Evolutionary conservation across 1,139 yeast genomes (phyloP).

Genomic region (Pichia terricola): DNA sequence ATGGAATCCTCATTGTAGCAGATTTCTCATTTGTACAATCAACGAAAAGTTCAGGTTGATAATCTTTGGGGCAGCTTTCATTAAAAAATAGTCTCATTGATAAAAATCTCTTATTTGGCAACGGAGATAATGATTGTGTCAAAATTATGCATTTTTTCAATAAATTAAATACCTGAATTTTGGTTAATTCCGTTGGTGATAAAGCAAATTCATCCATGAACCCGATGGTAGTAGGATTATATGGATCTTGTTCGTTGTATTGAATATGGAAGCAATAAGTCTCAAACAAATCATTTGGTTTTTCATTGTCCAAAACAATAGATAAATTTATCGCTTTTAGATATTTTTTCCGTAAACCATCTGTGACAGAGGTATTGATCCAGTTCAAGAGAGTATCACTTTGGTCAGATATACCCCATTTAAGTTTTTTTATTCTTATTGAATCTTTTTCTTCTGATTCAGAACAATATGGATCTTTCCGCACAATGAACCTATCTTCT

Average conservation of each 20-base stretch:
- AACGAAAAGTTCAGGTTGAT: constrained; percentile 39
- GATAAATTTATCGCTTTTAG: constrained; percentile 38
- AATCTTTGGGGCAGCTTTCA: constrained; percentile 35
- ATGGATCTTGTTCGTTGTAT: constrained; percentile 22
- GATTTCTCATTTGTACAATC: constrained; percentile 32
- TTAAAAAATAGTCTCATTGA: constrained; percentile 40
- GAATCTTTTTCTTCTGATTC: constrained; percentile 11
- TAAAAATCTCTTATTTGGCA: constrained; percentile 36
- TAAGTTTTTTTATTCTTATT: constrained; percentile 36
- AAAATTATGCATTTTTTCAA: constrained; percentile 40
- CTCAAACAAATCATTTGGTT: constrained; percentile 35
- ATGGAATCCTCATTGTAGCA: constrained; percentile 15
- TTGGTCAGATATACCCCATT: constrained; percentile 33
- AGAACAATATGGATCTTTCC: not conserved
- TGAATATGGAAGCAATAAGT: constrained; percentile 40
- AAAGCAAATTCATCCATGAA: constrained; percentile 21
- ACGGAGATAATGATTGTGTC: constrained; percentile 42
- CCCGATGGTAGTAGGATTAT: constrained; percentile 11
- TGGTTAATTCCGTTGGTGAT: constrained; percentile 23
- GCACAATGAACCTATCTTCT: constrained; percentile 32
- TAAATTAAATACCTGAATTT: constrained; percentile 34
- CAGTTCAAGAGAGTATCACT: constrained; percentile 40
- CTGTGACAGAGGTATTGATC: constrained; percentile 41
- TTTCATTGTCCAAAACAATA: constrained; percentile 31
- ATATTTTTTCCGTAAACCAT: constrained; percentile 32